Evolutionary conservation across 371 early-diverging fungal genomes (phyloP).

Genomic region (Mortierella sp.): DNA sequence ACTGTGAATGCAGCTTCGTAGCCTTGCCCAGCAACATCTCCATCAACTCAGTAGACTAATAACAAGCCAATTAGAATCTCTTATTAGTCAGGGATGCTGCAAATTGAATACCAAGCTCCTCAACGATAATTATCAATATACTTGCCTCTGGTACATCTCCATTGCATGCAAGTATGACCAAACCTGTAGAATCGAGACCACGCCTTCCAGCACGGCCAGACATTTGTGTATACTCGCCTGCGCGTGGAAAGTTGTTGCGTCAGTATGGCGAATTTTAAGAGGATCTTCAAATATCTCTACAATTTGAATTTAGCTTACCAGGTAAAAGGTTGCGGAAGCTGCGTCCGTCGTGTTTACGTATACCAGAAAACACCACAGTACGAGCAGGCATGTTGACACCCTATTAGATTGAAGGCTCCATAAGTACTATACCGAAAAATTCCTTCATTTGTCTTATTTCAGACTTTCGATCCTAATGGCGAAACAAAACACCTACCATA

Average conservation of each 20-base stretch:
- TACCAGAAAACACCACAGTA: conserved; percentile 94
- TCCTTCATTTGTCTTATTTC: too few relatives aligned
- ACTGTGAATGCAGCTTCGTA: conserved; percentile 96
- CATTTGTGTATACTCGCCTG: conserved; percentile 99
- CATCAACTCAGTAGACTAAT: conserved; percentile 67
- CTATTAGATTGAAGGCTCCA: conserved; percentile 33
- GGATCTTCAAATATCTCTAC: conserved; percentile 1
- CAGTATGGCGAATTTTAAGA: not conserved
- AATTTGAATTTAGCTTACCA: conserved; percentile 48
- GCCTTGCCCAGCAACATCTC: conserved; percentile 90
- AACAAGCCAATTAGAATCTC: too few relatives aligned
- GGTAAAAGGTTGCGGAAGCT: conserved; percentile 88
- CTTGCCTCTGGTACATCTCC: conserved; percentile 76
- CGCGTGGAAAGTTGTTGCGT: not conserved
- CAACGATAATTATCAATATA: not conserved
- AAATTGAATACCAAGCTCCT: not conserved
- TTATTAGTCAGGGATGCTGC: too few relatives aligned
- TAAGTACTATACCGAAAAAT: too few relatives aligned
- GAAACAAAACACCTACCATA: conserved; percentile 66
- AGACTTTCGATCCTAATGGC: too few relatives aligned
- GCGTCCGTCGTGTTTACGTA: conserved; percentile 95
- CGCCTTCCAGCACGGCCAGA: conserved; percentile 99
- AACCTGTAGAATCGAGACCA: conserved; percentile 95
- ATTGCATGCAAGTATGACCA: conserved; percentile 89
- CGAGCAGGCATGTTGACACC: conserved; percentile 99